A percentile compares a stretch with the other conserved stretches of the same genome.
Conservation (phyloP, 83 land plant species). For the Thuja plicata region DNA sequence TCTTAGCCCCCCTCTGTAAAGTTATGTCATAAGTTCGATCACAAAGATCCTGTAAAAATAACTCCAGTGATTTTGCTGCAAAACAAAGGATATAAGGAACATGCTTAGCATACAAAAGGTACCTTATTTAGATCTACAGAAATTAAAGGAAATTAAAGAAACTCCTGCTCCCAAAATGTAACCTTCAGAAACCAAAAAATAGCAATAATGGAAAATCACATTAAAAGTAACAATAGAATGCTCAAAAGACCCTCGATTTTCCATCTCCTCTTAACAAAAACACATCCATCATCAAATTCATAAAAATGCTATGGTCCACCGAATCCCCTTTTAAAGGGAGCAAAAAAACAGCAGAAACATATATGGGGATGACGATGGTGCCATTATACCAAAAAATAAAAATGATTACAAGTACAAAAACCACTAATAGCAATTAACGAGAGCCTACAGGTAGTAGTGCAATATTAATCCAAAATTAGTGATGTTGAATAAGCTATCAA, state of each 20-base stretch:
- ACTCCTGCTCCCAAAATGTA: not conserved
- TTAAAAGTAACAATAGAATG: not conserved
- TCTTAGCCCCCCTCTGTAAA: slow-evolving; percentile 75
- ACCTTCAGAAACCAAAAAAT: not conserved
- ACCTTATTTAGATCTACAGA: not conserved
- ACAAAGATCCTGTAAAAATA: slow-evolving; percentile 84
- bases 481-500: not conserved
- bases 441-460: not conserved
- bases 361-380: not conserved
- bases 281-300: not conserved
- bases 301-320: not conserved
- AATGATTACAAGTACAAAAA: not conserved
- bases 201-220: not conserved
- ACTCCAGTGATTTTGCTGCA: slow-evolving; percentile 83
- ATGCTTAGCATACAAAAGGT: not conserved
- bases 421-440: not conserved
- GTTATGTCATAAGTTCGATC: slow-evolving; percentile 80
- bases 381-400: not conserved
- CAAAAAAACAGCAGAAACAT: not conserved
- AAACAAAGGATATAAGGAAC: not conserved
- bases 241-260: not conserved
- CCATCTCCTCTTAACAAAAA: not conserved
- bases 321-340: not conserved
- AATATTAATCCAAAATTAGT: not conserved
- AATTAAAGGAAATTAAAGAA: not conserved